Base-by-base conservation (phyloP, 2,329 filamentous ascomycete species). In the Apiospora pterosperma region DNA sequence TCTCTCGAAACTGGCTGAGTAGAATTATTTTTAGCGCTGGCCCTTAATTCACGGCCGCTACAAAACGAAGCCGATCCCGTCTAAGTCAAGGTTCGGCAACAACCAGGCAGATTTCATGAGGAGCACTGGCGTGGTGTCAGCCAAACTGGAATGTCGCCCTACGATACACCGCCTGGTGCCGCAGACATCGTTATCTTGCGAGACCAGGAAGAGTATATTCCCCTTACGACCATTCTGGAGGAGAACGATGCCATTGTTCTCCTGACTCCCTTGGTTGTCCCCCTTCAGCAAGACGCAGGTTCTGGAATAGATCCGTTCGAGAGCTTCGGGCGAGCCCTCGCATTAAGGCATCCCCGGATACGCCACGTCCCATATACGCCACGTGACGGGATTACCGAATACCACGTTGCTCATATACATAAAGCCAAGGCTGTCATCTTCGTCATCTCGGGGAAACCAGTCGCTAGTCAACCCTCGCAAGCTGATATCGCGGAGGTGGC, bases 311-410 rank as follows among this genome's bases (percentile, higher is more conserved):
- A 94, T 73, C 91, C 91, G 0, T 93, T 93, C 72, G 90, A 93
- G 75, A 83, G 85, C 16, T 79, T 94, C 21, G 91, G 91, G 23
- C 83, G 84, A 67, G 84, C 87, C 55, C 75, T 94, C 60, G 85
- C 87, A 60, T 79, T 77, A 60, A 81, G 84, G 69, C 88, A 91
- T 71, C 78, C 82, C 3, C 82, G 82, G 74, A 81, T 93, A 66
- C 86, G 89, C 23, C 91, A 93, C 73, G 86, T 92, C 52, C 90
- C 91, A 6, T 94, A 92, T 71, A 86, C 88, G 5, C 84, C 87
- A 59, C 81, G 82, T 62, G 76, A 81, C 65, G 89, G 90, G 48
- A 87, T 92, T 73, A 90, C 88, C 3, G 81, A 82, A 25, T 83
- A 85, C 55, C 88, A 93, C 75, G 77, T 84, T 60, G 83, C 82